Conservation (phyloP, 768 basidiomycete genomes). For the Nevesoporus exiguus region DNA sequence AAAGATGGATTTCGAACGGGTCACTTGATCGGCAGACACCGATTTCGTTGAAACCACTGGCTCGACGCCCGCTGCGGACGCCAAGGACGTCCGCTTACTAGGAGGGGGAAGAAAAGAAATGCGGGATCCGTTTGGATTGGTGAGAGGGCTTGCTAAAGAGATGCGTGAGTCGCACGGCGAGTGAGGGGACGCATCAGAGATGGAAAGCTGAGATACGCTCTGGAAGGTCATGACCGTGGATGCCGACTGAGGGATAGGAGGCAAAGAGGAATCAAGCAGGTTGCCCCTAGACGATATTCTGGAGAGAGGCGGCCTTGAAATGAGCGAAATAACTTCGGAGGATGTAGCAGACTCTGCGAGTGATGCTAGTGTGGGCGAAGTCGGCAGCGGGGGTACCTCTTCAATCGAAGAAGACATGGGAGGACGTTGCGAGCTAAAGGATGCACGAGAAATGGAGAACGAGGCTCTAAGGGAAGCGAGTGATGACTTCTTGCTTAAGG, state of each 20-base stretch:
- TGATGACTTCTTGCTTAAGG: constrained; percentile 28
- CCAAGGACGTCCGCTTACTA: constrained; percentile 28
- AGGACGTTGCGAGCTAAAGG: constrained; percentile 29
- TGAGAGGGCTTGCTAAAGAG: constrained; percentile 8
- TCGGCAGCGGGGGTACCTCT: constrained; percentile 28
- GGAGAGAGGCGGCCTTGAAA: constrained; percentile 15
- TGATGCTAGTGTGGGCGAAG: constrained; percentile 20
- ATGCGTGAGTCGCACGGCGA: constrained; percentile 21
- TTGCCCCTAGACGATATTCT: constrained; percentile 23
- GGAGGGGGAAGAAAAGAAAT: constrained; percentile 23
- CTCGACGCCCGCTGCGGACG: constrained; percentile 24
- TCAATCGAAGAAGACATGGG: constrained; percentile 14
- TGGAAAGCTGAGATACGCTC: constrained; percentile 21
- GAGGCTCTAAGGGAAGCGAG: constrained; percentile 30
- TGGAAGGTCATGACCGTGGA: constrained; percentile 25
- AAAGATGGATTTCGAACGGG: constrained; percentile 31
- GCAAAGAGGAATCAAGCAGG: constrained; percentile 7
- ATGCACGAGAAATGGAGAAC: constrained; percentile 29
- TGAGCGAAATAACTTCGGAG: neutral
- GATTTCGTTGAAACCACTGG: constrained; percentile 9
- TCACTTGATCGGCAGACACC: neutral
- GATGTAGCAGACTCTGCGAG: neutral
- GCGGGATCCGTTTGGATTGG: constrained; percentile 14
- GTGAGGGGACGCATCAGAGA: constrained; percentile 4
- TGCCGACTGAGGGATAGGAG: constrained; percentile 31